These are phyloP conservation scores for Boletus semigastroideus DNA, from an alignment of 1,284 basidiomycete genomes.

Conservation along the genomic window DNA sequence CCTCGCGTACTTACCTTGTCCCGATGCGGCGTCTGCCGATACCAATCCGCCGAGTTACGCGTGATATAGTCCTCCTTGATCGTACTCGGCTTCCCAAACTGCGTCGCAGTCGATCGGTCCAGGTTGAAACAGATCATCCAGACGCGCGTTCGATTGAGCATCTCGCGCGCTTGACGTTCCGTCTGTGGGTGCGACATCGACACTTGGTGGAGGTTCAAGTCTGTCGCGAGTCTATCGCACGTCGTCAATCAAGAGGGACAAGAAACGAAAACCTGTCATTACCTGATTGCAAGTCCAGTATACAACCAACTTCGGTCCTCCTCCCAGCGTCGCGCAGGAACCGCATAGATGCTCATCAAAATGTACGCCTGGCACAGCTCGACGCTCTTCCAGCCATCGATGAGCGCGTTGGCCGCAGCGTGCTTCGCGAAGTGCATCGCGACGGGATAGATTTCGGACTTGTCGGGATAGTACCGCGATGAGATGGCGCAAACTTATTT, in stretches of 20 bases:
- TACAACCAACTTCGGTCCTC: constrained; percentile 83
- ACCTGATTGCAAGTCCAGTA: constrained; percentile 77
- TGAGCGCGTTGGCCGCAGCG: constrained; percentile 74
- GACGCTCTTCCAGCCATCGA: constrained; percentile 76
- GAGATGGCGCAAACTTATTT: constrained; percentile 83
- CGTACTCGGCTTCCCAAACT: constrained; percentile 84
- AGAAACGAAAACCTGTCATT: constrained; percentile 4
- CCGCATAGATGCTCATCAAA: constrained; percentile 75
- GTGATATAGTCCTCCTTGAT: constrained; percentile 84
- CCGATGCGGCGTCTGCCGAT: constrained; percentile 64
- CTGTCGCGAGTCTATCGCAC: constrained; percentile 65
- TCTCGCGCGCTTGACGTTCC: constrained; percentile 75
- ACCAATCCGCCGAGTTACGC: constrained; percentile 75
- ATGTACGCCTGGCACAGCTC: constrained; percentile 64
- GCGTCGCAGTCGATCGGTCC: constrained; percentile 80
- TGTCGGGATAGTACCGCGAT: constrained; percentile 70
- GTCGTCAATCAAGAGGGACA: too few species aligned
- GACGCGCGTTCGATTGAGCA: constrained; percentile 75
- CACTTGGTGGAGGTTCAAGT: constrained; percentile 78
- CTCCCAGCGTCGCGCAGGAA: constrained; percentile 79
- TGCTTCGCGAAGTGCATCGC: constrained; percentile 87
- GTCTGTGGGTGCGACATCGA: constrained; percentile 55
- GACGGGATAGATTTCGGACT: constrained; percentile 78
- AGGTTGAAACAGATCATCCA: constrained; percentile 89
- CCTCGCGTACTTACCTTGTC: constrained; percentile 40